Base-by-base conservation (phyloP, 495 filamentous ascomycete genomes). In the Penicillium samsonianum region DNA sequence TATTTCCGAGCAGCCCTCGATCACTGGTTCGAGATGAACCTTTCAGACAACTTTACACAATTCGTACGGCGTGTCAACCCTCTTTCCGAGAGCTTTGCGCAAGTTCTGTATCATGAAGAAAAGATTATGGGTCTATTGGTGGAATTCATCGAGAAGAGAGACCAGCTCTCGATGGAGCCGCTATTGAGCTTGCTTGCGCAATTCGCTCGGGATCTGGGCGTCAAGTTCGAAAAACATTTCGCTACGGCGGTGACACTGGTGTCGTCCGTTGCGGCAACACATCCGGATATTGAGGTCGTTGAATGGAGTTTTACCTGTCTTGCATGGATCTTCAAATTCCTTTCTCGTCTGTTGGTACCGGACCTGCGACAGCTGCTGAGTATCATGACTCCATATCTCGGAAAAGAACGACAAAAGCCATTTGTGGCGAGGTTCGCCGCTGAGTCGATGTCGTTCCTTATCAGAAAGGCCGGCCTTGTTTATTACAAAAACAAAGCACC, bases 271-370 rank as follows among this genome's bases (percentile, higher is more conserved):
- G 86, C 87, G 33, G 83, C 83, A 22, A 83, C 79, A 47, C 81
- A 89, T 63, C 58, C 74, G 1, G 83, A 85, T 60, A 81, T 90
- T 30, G 91, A 93, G 60, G 90, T 91, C 16, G 87, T 95, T 35
- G 92, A 99, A 75, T 98, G 94, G 95, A 92, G 91, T 54, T 98
- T 99, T 69, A 91, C 84, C 44, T 92, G 90, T 64, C 80, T 99
- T 14, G 91, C 94, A 59, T 97, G 95, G 83, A 82, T 96, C 17
- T 95, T 98, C 82, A 99, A 98, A 67, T 98, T 96, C 63, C 82
- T 99, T 19, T 93, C 91, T 4, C 83, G 89, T 43, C 79, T 97
- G 8, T 67, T 99, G 22, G 88, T 90, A 0, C 87, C 90, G 5
- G 90, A 99, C 66, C 74, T 98, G 50, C 80, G 90, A 60, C 90